Base-by-base conservation (phyloP, 495 filamentous ascomycete species). In the Saxispiralis lemnorum region DNA sequence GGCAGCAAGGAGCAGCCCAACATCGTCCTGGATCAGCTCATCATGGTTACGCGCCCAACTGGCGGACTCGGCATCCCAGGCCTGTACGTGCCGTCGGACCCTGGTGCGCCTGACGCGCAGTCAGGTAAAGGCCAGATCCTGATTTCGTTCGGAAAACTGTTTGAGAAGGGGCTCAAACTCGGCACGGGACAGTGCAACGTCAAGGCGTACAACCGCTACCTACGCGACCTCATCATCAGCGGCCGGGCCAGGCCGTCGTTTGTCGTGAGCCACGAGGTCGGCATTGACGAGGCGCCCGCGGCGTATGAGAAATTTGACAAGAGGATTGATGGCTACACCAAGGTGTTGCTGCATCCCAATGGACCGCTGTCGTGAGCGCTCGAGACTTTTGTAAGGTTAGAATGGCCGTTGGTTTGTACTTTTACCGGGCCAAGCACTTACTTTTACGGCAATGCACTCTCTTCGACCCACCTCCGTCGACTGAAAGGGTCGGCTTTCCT, bases 261-360 rank as follows among this genome's bases (percentile, higher is more conserved):
- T 46, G 68, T 75, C 7, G 59, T 76, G 16, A 69, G 65, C 1
- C 71, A 76, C 41, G 69, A 73, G 47, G 68, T 74, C 37, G 51
- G 50, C 11, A 61, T 76, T 9, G 70, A 72, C 14, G 68, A 72
- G 46, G 70, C 68, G 3, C 65, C 64, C n/a, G 69, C 70, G 49
- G 61, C 84, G 7, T 88, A 89, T 51, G 59, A 66, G 34, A 72
- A 71, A 51, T 89, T 85, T 43, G 71, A 87, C 24, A 66, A 72
- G 56, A 71, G 76, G 44, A 70, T 79, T 39, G 70, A 75, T 40
- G 67, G 69, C n/a, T 59, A 61, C 36, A 59, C 59, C 24, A 61
- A 61, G 50, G 53, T 58, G n/a, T 45, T 57, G 46, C 47, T 61
- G 15, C 54, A 58, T 44, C 59, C 56, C 10, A 60, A 60, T 42